Evolutionary conservation across 169 alveolate species (phyloP).

Genomic region (Cryptosporidium parvum): DNA sequence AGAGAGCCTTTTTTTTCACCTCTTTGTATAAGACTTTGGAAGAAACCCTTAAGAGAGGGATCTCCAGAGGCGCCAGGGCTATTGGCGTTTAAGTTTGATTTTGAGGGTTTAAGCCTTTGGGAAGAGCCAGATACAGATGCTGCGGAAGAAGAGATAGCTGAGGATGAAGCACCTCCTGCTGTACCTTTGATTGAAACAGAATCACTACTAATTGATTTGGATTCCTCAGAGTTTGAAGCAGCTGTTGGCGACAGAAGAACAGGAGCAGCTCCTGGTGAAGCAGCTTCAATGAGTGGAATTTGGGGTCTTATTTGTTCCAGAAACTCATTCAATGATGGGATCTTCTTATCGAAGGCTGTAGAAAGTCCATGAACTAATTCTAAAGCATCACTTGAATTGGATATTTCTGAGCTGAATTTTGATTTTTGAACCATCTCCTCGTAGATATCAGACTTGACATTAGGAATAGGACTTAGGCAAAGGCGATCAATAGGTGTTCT

Average conservation of each 20-base stretch:
- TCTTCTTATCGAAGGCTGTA: conserved; percentile 41
- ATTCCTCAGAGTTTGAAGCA: neutral
- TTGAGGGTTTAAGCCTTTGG: conserved; percentile 47
- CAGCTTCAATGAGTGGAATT: conserved; percentile 44
- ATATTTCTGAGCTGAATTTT: neutral
- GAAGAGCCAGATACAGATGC: neutral
- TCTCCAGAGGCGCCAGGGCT: conserved; percentile 45
- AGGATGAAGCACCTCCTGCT: conserved; percentile 7
- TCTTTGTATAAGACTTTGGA: conserved; percentile 71
- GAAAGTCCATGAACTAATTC: conserved; percentile 47
- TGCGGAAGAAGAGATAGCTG: neutral
- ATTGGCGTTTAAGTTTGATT: conserved; percentile 10
- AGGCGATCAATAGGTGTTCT: conserved; percentile 19
- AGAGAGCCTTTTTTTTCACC: conserved; percentile 53
- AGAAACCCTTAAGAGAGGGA: conserved; percentile 70
- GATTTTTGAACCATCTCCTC: conserved; percentile 61
- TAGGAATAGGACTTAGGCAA: conserved; percentile 13
- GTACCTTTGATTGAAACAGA: conserved; percentile 16
- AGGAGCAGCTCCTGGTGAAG: conserved; percentile 13
- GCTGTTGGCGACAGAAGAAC: neutral
- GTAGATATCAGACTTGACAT: conserved; percentile 21
- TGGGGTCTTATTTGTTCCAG: conserved; percentile 42
- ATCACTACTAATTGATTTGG: neutral
- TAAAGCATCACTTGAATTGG: neutral
- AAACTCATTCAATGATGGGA: conserved; percentile 44